phyloP scores from a whole-genome alignment of 352 stramenopile species.

The Globisporangium alternatum region DNA sequence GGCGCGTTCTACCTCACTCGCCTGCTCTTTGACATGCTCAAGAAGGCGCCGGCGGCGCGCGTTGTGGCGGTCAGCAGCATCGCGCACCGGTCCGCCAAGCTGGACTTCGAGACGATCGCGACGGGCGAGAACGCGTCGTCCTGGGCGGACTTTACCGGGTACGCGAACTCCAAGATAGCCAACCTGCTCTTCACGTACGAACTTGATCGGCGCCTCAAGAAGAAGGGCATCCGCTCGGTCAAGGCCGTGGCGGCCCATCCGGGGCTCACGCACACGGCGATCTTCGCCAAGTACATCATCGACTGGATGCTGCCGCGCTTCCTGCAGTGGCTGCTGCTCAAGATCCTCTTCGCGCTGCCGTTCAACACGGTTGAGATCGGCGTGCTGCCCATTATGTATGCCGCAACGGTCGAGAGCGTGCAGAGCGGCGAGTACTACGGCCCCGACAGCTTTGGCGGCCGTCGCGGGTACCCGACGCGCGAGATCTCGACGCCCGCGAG shows the following conservation, averaged over 20 bases:
- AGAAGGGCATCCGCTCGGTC: conserved; percentile 34
- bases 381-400: conserved; percentile 51
- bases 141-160: conserved; percentile 33
- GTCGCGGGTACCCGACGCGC: conserved; percentile 39
- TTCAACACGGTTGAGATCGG: conserved; percentile 47
- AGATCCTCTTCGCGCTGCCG: conserved; percentile 36
- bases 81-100: conserved; percentile 21
- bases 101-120: conserved; percentile 17
- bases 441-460: conserved; percentile 37
- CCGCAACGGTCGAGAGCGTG: conserved; percentile 37
- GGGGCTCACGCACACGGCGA: conserved; percentile 47
- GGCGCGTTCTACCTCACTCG: conserved; percentile 49
- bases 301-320: conserved; percentile 29
- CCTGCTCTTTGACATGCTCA: conserved; percentile 35
- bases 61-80: conserved; percentile 39
- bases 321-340: conserved; percentile 34
- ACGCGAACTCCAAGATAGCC: conserved; percentile 52
- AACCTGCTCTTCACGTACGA: conserved; percentile 70
- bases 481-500: conserved; percentile 34
- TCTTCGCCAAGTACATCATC: conserved; percentile 43
- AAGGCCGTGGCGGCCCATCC: conserved; percentile 51
- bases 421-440: conserved; percentile 50
- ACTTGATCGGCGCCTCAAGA: conserved; percentile 39
- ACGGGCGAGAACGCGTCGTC: conserved; percentile 11
- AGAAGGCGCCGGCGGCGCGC: conserved; percentile 19